Percentiles rank a stretch among this genome's conserved stretches.
These are phyloP conservation scores for Lactarius sanguifluus DNA, from an alignment of 768 basidiomycete species.

Conservation along the genomic window DNA sequence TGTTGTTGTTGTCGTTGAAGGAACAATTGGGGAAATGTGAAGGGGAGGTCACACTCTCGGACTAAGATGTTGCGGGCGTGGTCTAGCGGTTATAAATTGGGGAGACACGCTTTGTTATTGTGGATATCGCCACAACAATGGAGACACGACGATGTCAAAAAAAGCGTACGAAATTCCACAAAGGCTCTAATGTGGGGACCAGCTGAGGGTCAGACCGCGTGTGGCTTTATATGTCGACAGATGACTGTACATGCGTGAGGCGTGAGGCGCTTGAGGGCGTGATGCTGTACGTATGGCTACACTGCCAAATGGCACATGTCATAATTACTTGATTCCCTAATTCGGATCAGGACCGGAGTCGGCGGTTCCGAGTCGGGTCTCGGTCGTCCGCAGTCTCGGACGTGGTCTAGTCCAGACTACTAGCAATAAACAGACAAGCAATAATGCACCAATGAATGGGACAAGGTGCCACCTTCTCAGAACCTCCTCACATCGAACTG, in stretches of 20 bases:
- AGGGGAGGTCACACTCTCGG: slow-evolving; percentile 4
- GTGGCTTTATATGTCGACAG: neutral
- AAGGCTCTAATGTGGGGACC: neutral
- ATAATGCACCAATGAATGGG: neutral
- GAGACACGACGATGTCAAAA: neutral
- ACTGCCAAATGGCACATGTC: neutral
- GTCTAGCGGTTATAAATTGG: slow-evolving; percentile 11
- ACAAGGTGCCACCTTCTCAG: neutral
- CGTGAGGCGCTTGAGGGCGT: neutral
- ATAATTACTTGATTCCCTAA: neutral
- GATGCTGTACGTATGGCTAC: neutral
- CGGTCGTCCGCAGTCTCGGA: neutral
- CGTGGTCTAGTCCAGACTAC: neutral
- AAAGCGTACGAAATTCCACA: slow-evolving; percentile 5
- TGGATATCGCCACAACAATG: neutral
- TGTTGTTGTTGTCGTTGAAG: neutral
- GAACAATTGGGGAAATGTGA: neutral
- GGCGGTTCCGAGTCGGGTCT: neutral
- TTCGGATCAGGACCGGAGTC: neutral
- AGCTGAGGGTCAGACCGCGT: neutral
- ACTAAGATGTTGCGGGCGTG: slow-evolving; percentile 3
- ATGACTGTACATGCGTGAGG: neutral
- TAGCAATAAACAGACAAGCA: neutral
- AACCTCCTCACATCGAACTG: neutral
- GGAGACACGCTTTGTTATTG: slow-evolving; percentile 14